These are phyloP conservation scores for Cyberlindnera saturnus DNA, from an alignment of 805 yeast genomes.

Conservation along the genomic window DNA sequence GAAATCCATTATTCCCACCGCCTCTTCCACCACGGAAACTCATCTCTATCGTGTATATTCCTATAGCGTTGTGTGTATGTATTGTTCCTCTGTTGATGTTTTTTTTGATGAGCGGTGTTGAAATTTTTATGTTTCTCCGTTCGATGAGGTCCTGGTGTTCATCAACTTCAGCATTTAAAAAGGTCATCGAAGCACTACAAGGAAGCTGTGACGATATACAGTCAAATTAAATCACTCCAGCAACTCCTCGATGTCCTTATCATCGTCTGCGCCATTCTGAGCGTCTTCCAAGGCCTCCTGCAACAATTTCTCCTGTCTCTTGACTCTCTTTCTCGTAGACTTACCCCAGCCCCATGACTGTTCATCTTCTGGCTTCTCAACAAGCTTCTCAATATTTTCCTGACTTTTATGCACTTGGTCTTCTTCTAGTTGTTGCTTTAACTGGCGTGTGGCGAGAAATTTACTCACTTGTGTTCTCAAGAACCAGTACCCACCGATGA, in stretches of 20 bases:
- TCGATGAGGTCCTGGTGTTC: too few species aligned
- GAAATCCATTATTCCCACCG: slow-evolving; percentile 34
- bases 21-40: slow-evolving; percentile 46
- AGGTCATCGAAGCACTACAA: too few species aligned
- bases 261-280: slow-evolving; percentile 45
- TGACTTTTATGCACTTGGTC: slow-evolving; percentile 40
- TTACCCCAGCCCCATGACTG: slow-evolving; percentile 77
- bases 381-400: slow-evolving; percentile 24
- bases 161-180: too few species aligned
- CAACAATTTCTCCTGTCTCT: slow-evolving; percentile 47
- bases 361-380: slow-evolving; percentile 31
- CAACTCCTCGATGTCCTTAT: slow-evolving; percentile 63
- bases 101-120: neutral
- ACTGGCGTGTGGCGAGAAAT: slow-evolving; percentile 51
- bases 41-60: slow-evolving; percentile 30
- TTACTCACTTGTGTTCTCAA: slow-evolving; percentile 50
- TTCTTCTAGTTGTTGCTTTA: slow-evolving; percentile 43
- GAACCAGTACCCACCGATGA: slow-evolving; percentile 60
- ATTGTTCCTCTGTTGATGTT: neutral
- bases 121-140: too few species aligned
- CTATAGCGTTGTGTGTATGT: neutral
- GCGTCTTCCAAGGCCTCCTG: slow-evolving; percentile 43
- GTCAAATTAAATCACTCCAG: slow-evolving; percentile 42
- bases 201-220: neutral
- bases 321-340: slow-evolving; percentile 55